Conservation (phyloP, 2,329 filamentous ascomycete genomes). For the Penicillium sp. region DNA sequence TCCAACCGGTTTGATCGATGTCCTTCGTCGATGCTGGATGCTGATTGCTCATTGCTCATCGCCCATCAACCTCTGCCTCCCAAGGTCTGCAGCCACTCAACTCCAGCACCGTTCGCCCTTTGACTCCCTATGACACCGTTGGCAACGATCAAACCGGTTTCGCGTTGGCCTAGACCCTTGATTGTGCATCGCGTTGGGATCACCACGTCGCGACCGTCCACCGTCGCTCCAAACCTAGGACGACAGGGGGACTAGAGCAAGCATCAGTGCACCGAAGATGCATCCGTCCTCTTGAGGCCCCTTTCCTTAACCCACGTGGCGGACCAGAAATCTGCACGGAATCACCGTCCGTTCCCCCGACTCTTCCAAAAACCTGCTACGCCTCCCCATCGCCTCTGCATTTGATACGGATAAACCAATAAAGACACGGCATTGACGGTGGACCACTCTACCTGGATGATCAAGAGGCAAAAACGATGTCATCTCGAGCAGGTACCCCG, state of each 20-base stretch:
- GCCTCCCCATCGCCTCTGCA: not conserved
- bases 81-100: not conserved
- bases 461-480: constrained; percentile 1
- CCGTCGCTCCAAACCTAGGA: not conserved
- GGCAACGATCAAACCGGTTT: not conserved
- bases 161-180: not conserved
- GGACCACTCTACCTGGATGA: not conserved
- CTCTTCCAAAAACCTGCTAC: not conserved
- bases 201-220: not conserved
- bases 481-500: constrained; percentile 2
- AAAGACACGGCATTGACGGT: not conserved
- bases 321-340: not conserved
- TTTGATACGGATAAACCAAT: not conserved
- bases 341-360: not conserved
- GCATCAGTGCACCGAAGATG: not conserved
- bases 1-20: not conserved
- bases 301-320: not conserved
- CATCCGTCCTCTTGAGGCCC: not conserved
- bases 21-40: too few relatives aligned
- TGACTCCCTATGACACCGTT: not conserved
- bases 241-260: not conserved
- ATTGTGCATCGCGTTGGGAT: not conserved
- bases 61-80: not conserved
- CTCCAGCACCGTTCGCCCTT: not conserved
- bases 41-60: not conserved